Conservation (phyloP, 495 filamentous ascomycete genomes). For the Penicillium parvum region DNA sequence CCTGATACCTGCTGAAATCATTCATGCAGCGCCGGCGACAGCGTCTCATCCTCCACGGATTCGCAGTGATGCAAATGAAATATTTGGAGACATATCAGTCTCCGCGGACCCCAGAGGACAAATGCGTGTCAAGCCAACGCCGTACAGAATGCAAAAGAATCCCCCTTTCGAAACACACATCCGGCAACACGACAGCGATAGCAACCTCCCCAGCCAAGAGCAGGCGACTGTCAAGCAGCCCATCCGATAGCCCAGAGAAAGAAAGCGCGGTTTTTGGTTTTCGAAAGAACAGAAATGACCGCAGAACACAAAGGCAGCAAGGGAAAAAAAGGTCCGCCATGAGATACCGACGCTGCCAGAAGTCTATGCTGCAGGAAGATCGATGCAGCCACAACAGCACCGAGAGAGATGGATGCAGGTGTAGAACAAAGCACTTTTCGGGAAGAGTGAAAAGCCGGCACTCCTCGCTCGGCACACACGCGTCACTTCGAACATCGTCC, state of each 20-base stretch:
- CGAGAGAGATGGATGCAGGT: conserved; percentile 40
- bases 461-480: conserved; percentile 38
- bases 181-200: conserved; percentile 2
- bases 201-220: background rate
- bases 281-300: conserved; percentile 14
- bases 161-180: conserved; percentile 29
- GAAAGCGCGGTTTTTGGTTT: conserved; percentile 26
- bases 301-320: conserved; percentile 28
- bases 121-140: conserved; percentile 49
- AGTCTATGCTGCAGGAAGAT: conserved; percentile 44
- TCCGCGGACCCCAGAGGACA: conserved; percentile 39
- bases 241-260: conserved; percentile 26
- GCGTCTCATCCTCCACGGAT: conserved; percentile 40
- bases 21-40: conserved; percentile 34
- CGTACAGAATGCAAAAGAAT: conserved; percentile 46
- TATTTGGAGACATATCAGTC: conserved; percentile 30
- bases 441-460: conserved; percentile 33
- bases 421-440: conserved; percentile 46
- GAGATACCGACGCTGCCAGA: conserved; percentile 51
- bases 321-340: conserved; percentile 42
- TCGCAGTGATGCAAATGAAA: conserved; percentile 34
- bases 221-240: background rate
- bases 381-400: conserved; percentile 41
- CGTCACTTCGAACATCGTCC: conserved; percentile 41
- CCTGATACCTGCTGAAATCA: conserved; percentile 23